Percentiles rank a stretch among this genome's conserved stretches.
Evolutionary conservation across 169 alveolate species (phyloP).

Genomic region (Plasmodium sp.): DNA sequence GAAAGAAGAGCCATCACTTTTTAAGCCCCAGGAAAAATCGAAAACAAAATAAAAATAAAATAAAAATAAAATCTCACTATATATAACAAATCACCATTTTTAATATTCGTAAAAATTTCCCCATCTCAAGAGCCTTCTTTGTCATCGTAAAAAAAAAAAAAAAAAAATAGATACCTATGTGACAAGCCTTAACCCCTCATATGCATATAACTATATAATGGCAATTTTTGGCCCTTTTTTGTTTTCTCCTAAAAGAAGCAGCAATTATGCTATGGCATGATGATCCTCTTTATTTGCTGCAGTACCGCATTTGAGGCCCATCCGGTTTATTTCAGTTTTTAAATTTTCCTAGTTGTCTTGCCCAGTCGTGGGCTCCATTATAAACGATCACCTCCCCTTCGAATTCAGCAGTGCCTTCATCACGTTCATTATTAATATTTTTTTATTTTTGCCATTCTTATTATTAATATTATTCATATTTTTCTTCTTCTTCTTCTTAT

Average conservation of each 20-base stretch:
- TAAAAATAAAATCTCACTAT: too few species aligned
- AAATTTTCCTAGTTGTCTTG: not conserved
- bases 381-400: not conserved
- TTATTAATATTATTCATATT: not conserved
- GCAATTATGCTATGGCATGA: not conserved
- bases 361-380: not conserved
- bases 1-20: not conserved
- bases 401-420: not conserved
- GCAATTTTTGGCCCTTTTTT: not conserved
- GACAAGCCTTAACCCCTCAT: not conserved
- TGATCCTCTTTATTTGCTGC: not conserved
- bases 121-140: not conserved
- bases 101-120: not conserved
- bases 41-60: too few species aligned
- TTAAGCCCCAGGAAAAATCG: not conserved
- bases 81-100: not conserved
- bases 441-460: not conserved
- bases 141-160: not conserved
- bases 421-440: not conserved
- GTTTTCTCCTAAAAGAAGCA: not conserved
- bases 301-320: not conserved
- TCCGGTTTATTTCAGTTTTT: not conserved
- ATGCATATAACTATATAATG: not conserved
- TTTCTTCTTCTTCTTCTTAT: not conserved
- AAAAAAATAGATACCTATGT: not conserved